A percentile compares a stretch with the other conserved stretches of the same genome.
These are phyloP conservation scores for Penicillium sp. DNA, from an alignment of 2,329 filamentous ascomycete species.

Conservation along the genomic window DNA sequence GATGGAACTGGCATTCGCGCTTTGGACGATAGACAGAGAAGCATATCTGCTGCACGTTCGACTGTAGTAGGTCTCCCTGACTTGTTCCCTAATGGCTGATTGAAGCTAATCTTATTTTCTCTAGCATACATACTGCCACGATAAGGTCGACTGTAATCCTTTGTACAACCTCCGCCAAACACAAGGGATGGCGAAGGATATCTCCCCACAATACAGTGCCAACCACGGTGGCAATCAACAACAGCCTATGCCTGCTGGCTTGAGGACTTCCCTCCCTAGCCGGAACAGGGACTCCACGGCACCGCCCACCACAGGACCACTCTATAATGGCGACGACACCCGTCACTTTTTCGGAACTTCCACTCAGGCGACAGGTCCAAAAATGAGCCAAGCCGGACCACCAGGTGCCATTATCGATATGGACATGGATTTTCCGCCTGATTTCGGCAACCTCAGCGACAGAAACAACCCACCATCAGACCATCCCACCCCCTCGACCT, in stretches of 20 bases:
- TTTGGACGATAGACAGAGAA: conserved; percentile 10
- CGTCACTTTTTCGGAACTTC: conserved; percentile 8
- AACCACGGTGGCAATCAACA: conserved; percentile 5
- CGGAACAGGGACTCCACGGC: conserved; percentile 16
- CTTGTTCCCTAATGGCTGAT: not conserved
- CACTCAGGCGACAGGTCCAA: conserved; percentile 3
- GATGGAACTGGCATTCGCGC: conserved; percentile 46
- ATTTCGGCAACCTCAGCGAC: conserved; percentile 24
- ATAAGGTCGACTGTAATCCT: conserved; percentile 8
- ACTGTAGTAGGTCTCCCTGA: conserved; percentile 9
- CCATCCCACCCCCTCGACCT: conserved; percentile 30
- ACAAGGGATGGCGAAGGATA: not conserved
- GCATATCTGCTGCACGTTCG: conserved; percentile 4
- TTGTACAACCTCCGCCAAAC: conserved; percentile 9
- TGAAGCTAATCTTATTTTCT: conserved; percentile 1
- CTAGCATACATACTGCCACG: conserved; percentile 11
- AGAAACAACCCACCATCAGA: conserved; percentile 26
- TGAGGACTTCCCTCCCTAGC: conserved; percentile 21
- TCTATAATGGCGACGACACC: conserved; percentile 2
- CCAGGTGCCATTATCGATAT: conserved; percentile 11
- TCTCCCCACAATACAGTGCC: not conserved
- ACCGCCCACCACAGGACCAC: not conserved
- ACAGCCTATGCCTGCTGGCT: conserved; percentile 2
- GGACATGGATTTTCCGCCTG: conserved; percentile 30
- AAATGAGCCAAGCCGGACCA: not conserved